Conservation (phyloP, 225 moss, liverwort and hornwort genomes). For the Pleurozium schreberi region DNA sequence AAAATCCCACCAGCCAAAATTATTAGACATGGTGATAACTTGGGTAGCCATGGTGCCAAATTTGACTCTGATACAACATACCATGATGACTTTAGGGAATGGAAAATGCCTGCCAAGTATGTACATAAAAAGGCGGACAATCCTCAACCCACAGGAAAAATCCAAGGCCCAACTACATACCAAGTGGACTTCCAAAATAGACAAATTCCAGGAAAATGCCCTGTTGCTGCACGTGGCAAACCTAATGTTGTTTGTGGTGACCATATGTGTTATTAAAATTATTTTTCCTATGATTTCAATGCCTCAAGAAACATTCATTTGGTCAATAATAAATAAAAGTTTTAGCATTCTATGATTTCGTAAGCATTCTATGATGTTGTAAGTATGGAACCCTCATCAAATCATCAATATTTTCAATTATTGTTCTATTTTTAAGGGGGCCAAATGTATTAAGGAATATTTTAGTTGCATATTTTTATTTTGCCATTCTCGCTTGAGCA, state of each 20-base stretch:
- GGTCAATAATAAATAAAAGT: background rate
- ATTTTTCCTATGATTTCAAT: background rate
- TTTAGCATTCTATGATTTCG: background rate
- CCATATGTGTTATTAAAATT: conserved; percentile 32
- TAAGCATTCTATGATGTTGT: too few relatives aligned
- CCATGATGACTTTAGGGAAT: conserved; percentile 28
- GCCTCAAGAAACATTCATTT: background rate
- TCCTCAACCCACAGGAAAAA: background rate
- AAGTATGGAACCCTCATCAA: accelerated
- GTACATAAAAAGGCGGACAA: background rate
- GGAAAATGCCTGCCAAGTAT: conserved; percentile 21
- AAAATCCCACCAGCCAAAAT: background rate
- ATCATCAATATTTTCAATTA: background rate
- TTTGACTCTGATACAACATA: conserved; percentile 22
- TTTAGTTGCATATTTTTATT: background rate
- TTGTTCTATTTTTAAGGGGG: background rate
- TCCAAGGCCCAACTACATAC: conserved; percentile 14
- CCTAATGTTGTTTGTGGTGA: conserved; percentile 31
- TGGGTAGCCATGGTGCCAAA: conserved; percentile 17
- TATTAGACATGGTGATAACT: conserved; percentile 7
- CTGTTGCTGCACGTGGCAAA: background rate
- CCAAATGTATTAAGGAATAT: background rate
- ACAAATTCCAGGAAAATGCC: background rate
- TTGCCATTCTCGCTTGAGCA: background rate
- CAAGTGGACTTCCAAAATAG: conserved; percentile 8